phyloP scores from a whole-genome alignment of 2,329 filamentous ascomycete genomes.

The Sarocladium strictum region DNA sequence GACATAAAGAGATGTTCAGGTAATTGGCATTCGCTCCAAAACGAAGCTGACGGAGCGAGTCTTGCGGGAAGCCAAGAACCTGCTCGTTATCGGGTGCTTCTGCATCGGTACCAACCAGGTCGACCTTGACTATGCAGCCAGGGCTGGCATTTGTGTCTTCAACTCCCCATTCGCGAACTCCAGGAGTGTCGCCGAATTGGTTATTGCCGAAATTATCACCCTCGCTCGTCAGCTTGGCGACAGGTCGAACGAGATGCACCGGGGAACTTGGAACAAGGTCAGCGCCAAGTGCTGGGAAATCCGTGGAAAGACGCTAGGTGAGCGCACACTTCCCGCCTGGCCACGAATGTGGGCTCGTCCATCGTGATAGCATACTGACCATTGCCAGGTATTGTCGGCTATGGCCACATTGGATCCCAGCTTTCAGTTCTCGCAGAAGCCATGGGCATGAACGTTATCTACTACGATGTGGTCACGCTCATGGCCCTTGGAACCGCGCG shows the following conservation, averaged over 20 bases:
- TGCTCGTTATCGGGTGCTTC: conserved; percentile 96
- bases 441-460: conserved; percentile 97
- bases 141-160: conserved; percentile 90
- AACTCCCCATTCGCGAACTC: conserved; percentile 99
- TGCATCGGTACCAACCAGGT: conserved; percentile 98
- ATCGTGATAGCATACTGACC: not conserved
- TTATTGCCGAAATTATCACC: conserved; percentile 88
- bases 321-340: not conserved
- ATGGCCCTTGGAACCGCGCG: conserved; percentile 88
- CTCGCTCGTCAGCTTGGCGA: conserved; percentile 90
- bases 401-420: conserved; percentile 95
- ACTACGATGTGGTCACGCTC: conserved; percentile 89
- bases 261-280: conserved; percentile 96
- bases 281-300: conserved; percentile 97
- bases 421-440: conserved; percentile 91
- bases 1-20: conserved; percentile 72
- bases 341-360: not conserved
- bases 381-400: conserved; percentile 71
- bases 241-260: conserved; percentile 89
- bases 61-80: conserved; percentile 81
- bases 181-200: conserved; percentile 89
- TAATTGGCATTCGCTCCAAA: conserved; percentile 97
- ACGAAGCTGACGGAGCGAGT: conserved; percentile 87
- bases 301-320: conserved; percentile 83
- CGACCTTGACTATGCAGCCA: conserved; percentile 75